Evolutionary conservation across 2,329 filamentous ascomycete genomes (phyloP).

Genomic region (Uncinocarpus reesii): DNA sequence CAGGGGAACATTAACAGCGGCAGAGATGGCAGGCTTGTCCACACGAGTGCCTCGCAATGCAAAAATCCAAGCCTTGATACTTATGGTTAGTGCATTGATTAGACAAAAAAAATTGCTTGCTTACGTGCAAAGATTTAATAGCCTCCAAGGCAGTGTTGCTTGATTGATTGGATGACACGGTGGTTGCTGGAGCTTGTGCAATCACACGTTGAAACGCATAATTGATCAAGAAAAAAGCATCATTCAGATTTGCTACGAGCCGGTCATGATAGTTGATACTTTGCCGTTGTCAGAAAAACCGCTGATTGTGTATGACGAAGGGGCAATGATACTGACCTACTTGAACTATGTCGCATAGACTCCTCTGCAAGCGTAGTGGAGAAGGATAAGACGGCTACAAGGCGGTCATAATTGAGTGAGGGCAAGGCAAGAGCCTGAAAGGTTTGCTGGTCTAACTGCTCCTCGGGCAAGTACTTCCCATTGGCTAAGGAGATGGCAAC

Average conservation of each 20-base stretch:
- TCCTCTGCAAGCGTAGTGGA: slow-evolving; percentile 35
- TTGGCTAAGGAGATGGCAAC: slow-evolving; percentile 32
- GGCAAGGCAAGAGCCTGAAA: slow-evolving; percentile 29
- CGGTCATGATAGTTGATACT: slow-evolving; percentile 17
- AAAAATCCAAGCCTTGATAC: slow-evolving; percentile 16
- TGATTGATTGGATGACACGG: slow-evolving; percentile 14
- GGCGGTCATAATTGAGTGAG: slow-evolving; percentile 28
- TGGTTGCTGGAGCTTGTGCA: slow-evolving; percentile 17
- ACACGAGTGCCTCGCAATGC: slow-evolving; percentile 14
- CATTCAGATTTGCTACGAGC: slow-evolving; percentile 26
- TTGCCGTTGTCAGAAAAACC: slow-evolving; percentile 6
- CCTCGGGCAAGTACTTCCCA: slow-evolving; percentile 30
- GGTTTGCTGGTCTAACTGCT: slow-evolving; percentile 24
- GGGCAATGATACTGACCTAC: slow-evolving; percentile 8
- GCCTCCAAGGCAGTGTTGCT: slow-evolving; percentile 25
- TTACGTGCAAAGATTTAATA: slow-evolving; percentile 31
- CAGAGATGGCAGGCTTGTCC: slow-evolving; percentile 6
- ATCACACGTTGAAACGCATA: slow-evolving; percentile 29
- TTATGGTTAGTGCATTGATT: background rate
- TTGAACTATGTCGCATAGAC: slow-evolving; percentile 18
- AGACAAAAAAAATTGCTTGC: slow-evolving; percentile 9
- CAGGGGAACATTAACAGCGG: slow-evolving; percentile 8
- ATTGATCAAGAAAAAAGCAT: slow-evolving; percentile 30
- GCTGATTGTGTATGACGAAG: background rate
- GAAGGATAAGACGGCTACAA: slow-evolving; percentile 31